Conservation (phyloP, 169 alveolate species). For the Eimeria brunetti region DNA sequence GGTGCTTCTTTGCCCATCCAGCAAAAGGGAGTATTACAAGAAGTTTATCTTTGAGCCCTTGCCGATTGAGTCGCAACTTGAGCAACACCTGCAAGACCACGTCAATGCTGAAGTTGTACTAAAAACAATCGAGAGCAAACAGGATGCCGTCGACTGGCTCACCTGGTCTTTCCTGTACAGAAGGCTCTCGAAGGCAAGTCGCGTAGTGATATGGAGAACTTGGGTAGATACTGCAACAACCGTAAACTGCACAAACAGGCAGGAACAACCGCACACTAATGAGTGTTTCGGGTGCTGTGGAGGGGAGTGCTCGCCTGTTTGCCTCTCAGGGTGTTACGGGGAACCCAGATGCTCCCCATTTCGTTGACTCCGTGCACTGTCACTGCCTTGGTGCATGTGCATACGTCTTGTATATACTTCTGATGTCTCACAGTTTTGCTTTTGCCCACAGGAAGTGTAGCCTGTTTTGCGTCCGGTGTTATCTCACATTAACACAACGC, state of each 20-base stretch:
- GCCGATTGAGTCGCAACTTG: constrained; percentile 98
- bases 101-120: constrained; percentile 98
- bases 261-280: background rate
- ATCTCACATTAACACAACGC: background rate
- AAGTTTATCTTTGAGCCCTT: constrained; percentile 98
- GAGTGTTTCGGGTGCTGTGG: background rate
- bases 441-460: background rate
- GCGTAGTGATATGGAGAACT: background rate
- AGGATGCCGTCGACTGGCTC: constrained; percentile 99
- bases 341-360: background rate
- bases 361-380: background rate
- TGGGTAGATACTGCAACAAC: background rate
- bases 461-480: too few relatives aligned
- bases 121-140: constrained; percentile 96
- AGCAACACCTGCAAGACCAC: constrained; percentile 95
- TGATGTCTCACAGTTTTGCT: background rate
- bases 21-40: constrained; percentile 97
- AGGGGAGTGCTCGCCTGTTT: background rate
- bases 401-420: background rate
- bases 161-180: constrained; percentile 99
- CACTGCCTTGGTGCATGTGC: background rate
- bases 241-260: background rate
- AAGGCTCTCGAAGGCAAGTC: constrained; percentile 94
- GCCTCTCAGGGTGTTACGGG: background rate
- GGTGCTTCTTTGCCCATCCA: constrained; percentile 92